Conservation (phyloP, 2,329 filamentous ascomycete species). For the Penicillium corylophilum region DNA sequence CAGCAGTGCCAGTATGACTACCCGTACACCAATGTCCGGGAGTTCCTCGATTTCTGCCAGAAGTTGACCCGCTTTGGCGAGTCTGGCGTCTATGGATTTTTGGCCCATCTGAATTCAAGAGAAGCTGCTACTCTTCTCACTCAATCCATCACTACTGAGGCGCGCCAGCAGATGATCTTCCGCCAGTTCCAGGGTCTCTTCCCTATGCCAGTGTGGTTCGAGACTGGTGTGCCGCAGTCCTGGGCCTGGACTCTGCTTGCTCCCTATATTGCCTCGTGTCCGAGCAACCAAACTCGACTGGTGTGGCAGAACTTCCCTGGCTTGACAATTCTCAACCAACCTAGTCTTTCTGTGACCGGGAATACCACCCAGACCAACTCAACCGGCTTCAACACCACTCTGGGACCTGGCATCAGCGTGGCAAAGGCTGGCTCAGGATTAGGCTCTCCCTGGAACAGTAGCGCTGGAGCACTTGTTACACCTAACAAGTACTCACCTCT, state of each 20-base stretch:
- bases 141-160: constrained; percentile 75
- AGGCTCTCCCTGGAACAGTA: constrained; percentile 56
- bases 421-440: constrained; percentile 42
- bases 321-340: constrained; percentile 70
- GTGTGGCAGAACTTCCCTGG: constrained; percentile 83
- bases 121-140: constrained; percentile 71
- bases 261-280: constrained; percentile 77
- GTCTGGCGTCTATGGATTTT: constrained; percentile 76
- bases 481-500: constrained; percentile 70
- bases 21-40: constrained; percentile 69
- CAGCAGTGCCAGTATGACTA: constrained; percentile 80
- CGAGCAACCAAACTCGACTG: constrained; percentile 68
- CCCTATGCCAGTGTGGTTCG: constrained; percentile 81
- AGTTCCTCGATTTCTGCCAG: constrained; percentile 81
- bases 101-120: constrained; percentile 73
- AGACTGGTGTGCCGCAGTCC: constrained; percentile 74
- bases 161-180: constrained; percentile 81
- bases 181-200: constrained; percentile 77
- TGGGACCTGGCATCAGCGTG: constrained; percentile 35
- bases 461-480: constrained; percentile 64
- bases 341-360: constrained; percentile 55
- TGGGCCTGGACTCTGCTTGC: constrained; percentile 83
- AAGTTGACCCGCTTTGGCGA: constrained; percentile 82
- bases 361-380: constrained; percentile 44
- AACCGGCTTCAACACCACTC: constrained; percentile 62